These are phyloP conservation scores for Populus ilicifolia DNA, from an alignment of 345 rosid species.

Conservation along the genomic window DNA sequence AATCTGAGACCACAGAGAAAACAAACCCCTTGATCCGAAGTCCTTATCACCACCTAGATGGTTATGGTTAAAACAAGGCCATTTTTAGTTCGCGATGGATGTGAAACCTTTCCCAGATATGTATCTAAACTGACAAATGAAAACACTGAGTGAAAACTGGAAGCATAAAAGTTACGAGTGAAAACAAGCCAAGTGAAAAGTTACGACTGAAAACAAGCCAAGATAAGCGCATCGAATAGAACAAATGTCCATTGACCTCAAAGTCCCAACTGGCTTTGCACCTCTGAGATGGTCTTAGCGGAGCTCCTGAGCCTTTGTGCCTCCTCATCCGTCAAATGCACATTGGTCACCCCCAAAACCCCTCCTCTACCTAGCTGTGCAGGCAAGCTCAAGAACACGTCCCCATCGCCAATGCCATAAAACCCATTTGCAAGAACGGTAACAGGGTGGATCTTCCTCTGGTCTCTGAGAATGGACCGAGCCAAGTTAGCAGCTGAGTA, in stretches of 20 bases:
- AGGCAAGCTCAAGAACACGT: constrained; percentile 87
- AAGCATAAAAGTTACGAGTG: too few species aligned
- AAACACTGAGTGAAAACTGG: too few species aligned
- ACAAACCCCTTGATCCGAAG: too few species aligned
- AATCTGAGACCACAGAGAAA: too few species aligned
- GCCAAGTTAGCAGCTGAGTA: constrained; percentile 85
- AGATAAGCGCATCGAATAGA: neutral
- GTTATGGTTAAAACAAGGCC: too few species aligned
- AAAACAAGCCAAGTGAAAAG: neutral
- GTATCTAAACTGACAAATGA: too few species aligned
- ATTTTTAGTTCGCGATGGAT: too few species aligned
- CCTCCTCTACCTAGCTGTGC: constrained; percentile 73
- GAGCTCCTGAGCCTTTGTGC: constrained; percentile 51
- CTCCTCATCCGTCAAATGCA: constrained; percentile 75
- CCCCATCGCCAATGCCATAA: constrained; percentile 61
- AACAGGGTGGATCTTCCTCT: constrained; percentile 86
- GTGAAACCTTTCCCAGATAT: too few species aligned
- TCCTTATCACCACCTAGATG: too few species aligned
- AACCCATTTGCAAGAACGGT: constrained; percentile 84
- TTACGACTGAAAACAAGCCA: neutral
- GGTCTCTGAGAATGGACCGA: constrained; percentile 67
- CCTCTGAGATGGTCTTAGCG: constrained; percentile 59
- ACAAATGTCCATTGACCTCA: constrained; percentile 12
- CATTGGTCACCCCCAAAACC: constrained; percentile 68
- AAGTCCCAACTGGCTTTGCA: constrained; percentile 65